Evolutionary conservation across 345 rosid species (phyloP), one percentile per base, ranked within the genome.

Genomic region (Lepidium aucheri): DNA sequence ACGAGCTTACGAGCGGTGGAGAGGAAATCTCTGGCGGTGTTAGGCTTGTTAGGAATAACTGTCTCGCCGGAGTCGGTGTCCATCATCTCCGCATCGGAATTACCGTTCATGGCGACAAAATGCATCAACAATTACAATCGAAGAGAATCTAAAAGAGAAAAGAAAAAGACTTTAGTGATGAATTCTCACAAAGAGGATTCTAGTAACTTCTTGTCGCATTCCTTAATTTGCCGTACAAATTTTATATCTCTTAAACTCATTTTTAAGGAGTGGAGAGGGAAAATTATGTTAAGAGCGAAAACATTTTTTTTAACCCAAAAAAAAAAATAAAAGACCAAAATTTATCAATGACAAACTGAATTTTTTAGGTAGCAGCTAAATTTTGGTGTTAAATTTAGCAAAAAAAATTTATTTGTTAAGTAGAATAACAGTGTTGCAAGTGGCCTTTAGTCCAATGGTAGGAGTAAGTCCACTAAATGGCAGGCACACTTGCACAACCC

Each of bases 1-100:
- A 86, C 76, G 71, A 86, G 88, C 44, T 73, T 82, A 62, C 89
- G 90, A 60, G 97, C 97, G 61, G 76, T 70, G 38, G 85, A 16
- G 65, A 90, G 85, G 15, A 88, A 66, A 70, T 84, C 87, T 62
- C 65, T 75, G 0, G 64, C 79, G 69, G 39, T 61, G 46, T 44
- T 69, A 35, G 61, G 60, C 4, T 77, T 73, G 42, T 46, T 64
- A 40, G 47, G 74, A 20, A 36, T 67, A 26, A 46, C 9, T 17
- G 68, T 28, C 4, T 75, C 56, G 1, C 36, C 10, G 9, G 76
- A 15, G 53, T 80, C 88, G n/a, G 74, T 76, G 1, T 83, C 86
- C 76, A 73, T 81, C 85, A 83, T 82, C 20, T 78, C 80, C 28
- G 76, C 6, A 61, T 81, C 76, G 51, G 54, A 24, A 46, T 35